phyloP scores from a whole-genome alignment of 2,329 filamentous ascomycete genomes.

The Diaporthe batatas region DNA sequence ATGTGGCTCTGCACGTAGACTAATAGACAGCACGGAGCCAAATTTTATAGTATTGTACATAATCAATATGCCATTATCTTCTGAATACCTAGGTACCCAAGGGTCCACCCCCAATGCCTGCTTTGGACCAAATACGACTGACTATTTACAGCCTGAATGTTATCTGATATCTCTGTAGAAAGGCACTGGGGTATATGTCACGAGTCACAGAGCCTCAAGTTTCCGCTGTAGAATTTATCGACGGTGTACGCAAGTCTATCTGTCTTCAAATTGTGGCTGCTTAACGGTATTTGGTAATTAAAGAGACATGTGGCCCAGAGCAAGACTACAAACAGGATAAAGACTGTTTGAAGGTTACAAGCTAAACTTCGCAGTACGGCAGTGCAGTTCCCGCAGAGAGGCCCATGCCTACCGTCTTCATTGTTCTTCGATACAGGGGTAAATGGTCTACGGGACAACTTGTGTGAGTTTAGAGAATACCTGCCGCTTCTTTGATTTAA shows the following conservation, averaged over 20 bases:
- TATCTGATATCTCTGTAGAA: neutral
- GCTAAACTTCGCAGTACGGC: neutral
- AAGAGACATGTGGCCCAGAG: neutral
- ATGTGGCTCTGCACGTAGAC: constrained; percentile 29
- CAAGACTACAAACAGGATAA: no score
- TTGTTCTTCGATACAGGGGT: neutral
- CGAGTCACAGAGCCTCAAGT: neutral
- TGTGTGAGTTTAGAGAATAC: no score
- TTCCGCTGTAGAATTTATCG: neutral
- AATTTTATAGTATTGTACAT: neutral
- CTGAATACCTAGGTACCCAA: no score
- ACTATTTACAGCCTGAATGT: neutral
- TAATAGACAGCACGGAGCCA: neutral
- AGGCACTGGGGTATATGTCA: neutral
- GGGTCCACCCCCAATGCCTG: no score
- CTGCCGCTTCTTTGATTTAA: neutral
- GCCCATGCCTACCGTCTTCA: neutral
- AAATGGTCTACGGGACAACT: no score
- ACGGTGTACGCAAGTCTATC: neutral
- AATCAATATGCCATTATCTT: neutral
- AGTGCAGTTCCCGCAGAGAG: neutral
- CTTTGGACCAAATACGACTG: neutral
- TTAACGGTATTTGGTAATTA: neutral
- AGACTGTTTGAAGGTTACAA: neutral
- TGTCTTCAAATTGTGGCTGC: neutral